Conservation (phyloP, 2,329 filamentous ascomycete species). For the Iodosphaeria phyllophila region DNA sequence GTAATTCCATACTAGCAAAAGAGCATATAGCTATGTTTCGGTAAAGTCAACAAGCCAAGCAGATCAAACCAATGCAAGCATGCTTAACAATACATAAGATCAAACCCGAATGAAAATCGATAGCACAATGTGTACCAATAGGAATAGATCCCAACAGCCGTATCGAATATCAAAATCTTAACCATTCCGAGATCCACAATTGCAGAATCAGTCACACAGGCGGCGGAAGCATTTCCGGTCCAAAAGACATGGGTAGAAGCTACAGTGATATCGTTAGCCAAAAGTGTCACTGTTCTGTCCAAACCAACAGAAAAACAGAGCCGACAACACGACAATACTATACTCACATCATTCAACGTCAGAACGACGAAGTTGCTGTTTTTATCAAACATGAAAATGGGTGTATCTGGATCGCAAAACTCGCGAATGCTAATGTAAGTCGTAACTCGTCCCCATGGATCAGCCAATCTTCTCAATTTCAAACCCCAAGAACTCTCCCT, state of each 20-base stretch:
- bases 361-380: constrained; percentile 53
- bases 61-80: no score
- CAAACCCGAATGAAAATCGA: no score
- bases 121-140: no score
- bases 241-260: constrained; percentile 52
- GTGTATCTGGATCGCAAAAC: constrained; percentile 49
- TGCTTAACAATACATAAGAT: no score
- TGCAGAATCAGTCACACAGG: no score
- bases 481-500: no score
- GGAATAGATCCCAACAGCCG: no score
- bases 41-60: no score
- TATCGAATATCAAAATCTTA: not conserved
- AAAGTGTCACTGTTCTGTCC: constrained; percentile 1
- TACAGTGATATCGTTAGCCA: constrained; percentile 13
- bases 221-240: constrained; percentile 36
- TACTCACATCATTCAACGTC: constrained; percentile 45
- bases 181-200: constrained; percentile 4
- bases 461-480: not conserved
- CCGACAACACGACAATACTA: constrained; percentile 1
- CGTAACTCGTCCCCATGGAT: not conserved
- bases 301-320: not conserved
- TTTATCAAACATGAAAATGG: constrained; percentile 85
- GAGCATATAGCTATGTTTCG: no score
- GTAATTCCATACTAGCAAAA: no score
- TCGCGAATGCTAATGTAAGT: constrained; percentile 45